Evolutionary conservation across 176 grass and related monocot genomes (phyloP).

Genomic region (Canna indica): DNA sequence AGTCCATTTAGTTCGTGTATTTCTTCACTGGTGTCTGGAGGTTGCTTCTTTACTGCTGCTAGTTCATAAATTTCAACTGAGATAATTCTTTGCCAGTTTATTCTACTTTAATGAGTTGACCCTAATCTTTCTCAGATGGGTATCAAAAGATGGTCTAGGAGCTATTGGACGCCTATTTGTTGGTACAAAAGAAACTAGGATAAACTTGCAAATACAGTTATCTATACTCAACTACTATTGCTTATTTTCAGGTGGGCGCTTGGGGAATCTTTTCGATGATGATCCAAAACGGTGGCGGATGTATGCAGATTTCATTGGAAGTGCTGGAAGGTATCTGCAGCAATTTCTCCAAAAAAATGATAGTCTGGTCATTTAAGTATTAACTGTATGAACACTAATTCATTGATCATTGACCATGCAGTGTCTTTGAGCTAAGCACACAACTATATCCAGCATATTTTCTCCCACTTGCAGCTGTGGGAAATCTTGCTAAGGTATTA

Average conservation of each 20-base stretch:
- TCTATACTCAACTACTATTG: slow-evolving; percentile 15
- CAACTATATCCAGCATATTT: slow-evolving; percentile 83
- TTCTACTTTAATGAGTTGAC: slow-evolving; percentile 13
- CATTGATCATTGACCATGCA: slow-evolving; percentile 34
- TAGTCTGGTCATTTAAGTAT: slow-evolving; percentile 3
- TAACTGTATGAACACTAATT: slow-evolving; percentile 2
- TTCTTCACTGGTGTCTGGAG: not conserved
- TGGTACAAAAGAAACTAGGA: slow-evolving; percentile 38
- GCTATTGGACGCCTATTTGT: slow-evolving; percentile 77
- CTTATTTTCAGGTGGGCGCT: slow-evolving; percentile 56
- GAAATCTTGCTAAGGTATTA: slow-evolving; percentile 89
- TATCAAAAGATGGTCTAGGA: slow-evolving; percentile 91
- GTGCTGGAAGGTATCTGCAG: slow-evolving; percentile 65
- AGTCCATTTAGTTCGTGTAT: slow-evolving; percentile 9
- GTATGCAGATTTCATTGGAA: slow-evolving; percentile 97
- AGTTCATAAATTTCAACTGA: not conserved
- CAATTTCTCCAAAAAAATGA: slow-evolving; percentile 16
- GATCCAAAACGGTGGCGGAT: slow-evolving; percentile 96
- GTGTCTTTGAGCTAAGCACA: slow-evolving; percentile 82
- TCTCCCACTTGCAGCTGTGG: slow-evolving; percentile 81
- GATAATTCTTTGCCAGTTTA: slow-evolving; percentile 2
- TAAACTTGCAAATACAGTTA: slow-evolving; percentile 8
- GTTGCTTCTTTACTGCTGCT: not conserved
- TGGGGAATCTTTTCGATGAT: slow-evolving; percentile 84
- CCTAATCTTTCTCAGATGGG: slow-evolving; percentile 51